These are phyloP conservation scores for Pseudovirgaria hyperparasitica DNA, from an alignment of 2,329 filamentous ascomycete species.

Conservation along the genomic window DNA sequence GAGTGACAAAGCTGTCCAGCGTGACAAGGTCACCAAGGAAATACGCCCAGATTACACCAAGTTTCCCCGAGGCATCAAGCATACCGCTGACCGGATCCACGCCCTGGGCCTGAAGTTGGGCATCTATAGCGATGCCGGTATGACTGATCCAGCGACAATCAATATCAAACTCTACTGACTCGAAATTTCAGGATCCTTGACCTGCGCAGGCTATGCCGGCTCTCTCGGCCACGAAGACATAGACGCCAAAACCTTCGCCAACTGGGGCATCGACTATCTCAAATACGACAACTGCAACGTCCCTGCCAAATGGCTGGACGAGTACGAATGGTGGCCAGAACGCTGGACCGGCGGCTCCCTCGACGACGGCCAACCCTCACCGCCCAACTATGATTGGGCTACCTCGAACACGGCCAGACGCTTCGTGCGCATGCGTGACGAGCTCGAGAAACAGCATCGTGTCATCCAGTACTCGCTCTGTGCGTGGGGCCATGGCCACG, in stretches of 20 bases:
- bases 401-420: conserved; percentile 34
- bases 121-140: conserved; percentile 47
- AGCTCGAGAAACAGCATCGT: conserved; percentile 30
- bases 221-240: conserved; percentile 10
- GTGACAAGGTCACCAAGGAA: conserved; percentile 31
- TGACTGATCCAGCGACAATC: conserved; percentile 7
- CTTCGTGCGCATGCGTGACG: conserved; percentile 40
- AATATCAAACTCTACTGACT: neutral
- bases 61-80: conserved; percentile 47
- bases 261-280: conserved; percentile 15
- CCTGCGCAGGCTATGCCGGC: conserved; percentile 13
- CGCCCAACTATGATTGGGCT: conserved; percentile 41
- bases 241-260: conserved; percentile 14
- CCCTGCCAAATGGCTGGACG: conserved; percentile 25
- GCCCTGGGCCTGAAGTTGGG: conserved; percentile 47
- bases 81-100: conserved; percentile 42
- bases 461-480: conserved; percentile 41
- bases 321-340: too few species aligned
- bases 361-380: too few species aligned
- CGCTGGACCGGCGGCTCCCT: too few species aligned
- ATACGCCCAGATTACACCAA: conserved; percentile 27
- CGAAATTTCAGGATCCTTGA: too few species aligned
- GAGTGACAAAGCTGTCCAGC: conserved; percentile 32
- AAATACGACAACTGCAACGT: conserved; percentile 28
- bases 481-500: conserved; percentile 40